Conservation (phyloP, 2,329 filamentous ascomycete species). For the Pyrenochaeta sp. region DNA sequence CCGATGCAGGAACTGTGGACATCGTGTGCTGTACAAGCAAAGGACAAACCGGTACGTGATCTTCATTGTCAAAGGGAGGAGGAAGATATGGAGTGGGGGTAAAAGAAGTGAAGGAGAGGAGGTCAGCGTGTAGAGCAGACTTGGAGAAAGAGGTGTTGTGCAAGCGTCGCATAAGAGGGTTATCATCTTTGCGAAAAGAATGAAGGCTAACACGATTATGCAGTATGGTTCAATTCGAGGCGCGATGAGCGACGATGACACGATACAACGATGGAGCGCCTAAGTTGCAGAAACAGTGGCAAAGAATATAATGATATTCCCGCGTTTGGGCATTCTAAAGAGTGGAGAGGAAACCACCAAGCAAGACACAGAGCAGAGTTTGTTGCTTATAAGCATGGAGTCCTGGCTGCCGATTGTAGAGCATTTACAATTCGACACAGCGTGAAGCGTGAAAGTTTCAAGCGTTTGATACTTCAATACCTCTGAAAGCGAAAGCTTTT, state of each 20-base stretch:
- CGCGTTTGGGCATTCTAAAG: not conserved
- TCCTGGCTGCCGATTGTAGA: not conserved
- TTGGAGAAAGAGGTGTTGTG: not conserved
- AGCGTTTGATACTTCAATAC: too few relatives aligned
- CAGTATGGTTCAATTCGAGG: slow-evolving; percentile 98
- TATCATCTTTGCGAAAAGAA: not conserved
- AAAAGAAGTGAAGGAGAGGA: not conserved
- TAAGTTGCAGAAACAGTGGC: not conserved
- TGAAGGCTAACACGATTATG: slow-evolving; percentile 18
- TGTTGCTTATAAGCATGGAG: slow-evolving; percentile 7
- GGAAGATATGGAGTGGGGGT: not conserved
- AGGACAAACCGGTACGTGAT: slow-evolving; percentile 88
- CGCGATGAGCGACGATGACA: slow-evolving; percentile 64
- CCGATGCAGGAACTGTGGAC: slow-evolving; percentile 90
- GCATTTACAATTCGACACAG: not conserved
- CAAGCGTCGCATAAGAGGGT: not conserved
- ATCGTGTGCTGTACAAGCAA: slow-evolving; percentile 97
- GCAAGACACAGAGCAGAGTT: too few relatives aligned
- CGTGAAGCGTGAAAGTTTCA: too few relatives aligned
- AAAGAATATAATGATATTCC: not conserved
- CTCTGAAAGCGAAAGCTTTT: too few relatives aligned
- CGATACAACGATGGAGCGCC: not conserved
- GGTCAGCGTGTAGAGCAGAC: not conserved
- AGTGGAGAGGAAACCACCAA: not conserved
- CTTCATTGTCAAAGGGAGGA: not conserved